These are phyloP conservation scores for Cephaloascus albidus DNA, from an alignment of 805 yeast species.

Conservation along the genomic window DNA sequence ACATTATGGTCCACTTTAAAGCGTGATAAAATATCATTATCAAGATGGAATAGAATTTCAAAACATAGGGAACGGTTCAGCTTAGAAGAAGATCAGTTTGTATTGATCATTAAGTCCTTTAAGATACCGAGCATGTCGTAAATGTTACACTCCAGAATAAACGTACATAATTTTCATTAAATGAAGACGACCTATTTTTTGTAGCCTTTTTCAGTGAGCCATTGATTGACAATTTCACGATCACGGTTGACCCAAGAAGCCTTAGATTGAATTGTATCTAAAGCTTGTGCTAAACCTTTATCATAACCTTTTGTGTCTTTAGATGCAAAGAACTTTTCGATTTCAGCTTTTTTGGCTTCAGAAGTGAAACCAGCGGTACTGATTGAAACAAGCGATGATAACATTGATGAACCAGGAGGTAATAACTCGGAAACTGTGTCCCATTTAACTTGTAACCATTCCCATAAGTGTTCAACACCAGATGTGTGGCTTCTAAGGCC, in stretches of 20 bases:
- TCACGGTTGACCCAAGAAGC: conserved; percentile 54
- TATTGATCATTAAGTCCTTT: conserved; percentile 15
- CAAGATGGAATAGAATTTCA: conserved; percentile 30
- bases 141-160: no score
- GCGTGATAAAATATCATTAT: background rate
- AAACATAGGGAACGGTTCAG: conserved; percentile 25
- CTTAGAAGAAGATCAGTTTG: conserved; percentile 28
- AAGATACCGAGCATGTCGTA: background rate
- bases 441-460: conserved; percentile 71
- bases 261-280: conserved; percentile 50
- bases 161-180: no score
- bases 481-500: conserved; percentile 55
- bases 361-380: conserved; percentile 56
- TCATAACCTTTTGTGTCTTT: conserved; percentile 57
- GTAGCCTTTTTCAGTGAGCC: conserved; percentile 35
- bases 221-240: conserved; percentile 29
- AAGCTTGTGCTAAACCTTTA: conserved; percentile 54
- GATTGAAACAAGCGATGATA: conserved; percentile 62
- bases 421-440: conserved; percentile 52
- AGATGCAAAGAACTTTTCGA: conserved; percentile 38
- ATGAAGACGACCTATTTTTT: no score
- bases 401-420: conserved; percentile 77
- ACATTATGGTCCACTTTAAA: background rate
- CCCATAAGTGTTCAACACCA: conserved; percentile 66
- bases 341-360: conserved; percentile 38